Conservation (phyloP, 257 asterid genomes). For the Nicotiana knightiana region DNA sequence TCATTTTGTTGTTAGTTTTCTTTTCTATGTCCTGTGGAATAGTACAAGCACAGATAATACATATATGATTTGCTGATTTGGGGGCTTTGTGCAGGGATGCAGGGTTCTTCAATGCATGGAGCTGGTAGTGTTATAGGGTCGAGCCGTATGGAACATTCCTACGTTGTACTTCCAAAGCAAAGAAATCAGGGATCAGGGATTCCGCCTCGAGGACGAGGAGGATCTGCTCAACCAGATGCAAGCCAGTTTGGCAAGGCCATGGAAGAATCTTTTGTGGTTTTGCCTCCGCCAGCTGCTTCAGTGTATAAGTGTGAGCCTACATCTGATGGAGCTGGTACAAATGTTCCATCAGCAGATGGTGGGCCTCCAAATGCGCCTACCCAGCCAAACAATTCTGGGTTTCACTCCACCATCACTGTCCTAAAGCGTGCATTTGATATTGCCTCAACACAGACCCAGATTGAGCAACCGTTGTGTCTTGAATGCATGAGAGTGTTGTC, state of each 20-base stretch:
- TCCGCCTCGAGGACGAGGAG: constrained; percentile 69
- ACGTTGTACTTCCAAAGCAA: constrained; percentile 81
- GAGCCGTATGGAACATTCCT: constrained; percentile 78
- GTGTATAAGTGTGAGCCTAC: constrained; percentile 75
- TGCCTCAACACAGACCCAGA: constrained; percentile 84
- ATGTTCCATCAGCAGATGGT: constrained; percentile 53
- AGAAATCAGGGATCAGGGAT: constrained; percentile 57
- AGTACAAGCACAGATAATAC: neutral
- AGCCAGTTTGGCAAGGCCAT: constrained; percentile 73
- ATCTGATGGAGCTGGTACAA: constrained; percentile 59
- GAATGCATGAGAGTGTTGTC: constrained; percentile 95
- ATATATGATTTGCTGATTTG: constrained; percentile 18
- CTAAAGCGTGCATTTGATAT: constrained; percentile 90
- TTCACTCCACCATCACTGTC: constrained; percentile 81
- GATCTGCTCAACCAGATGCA: constrained; percentile 46
- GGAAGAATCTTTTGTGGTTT: constrained; percentile 92
- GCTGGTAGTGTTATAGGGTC: constrained; percentile 57
- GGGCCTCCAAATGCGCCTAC: constrained; percentile 34
- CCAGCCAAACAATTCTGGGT: constrained; percentile 75
- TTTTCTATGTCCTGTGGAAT: neutral
- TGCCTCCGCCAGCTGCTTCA: constrained; percentile 99
- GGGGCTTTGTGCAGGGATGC: constrained; percentile 54
- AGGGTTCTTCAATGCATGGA: constrained; percentile 65
- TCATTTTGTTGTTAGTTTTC: neutral
- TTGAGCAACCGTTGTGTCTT: constrained; percentile 93